Base-by-base conservation (phyloP, 2,329 filamentous ascomycete species). In the Stagonosporopsis vannaccii region DNA sequence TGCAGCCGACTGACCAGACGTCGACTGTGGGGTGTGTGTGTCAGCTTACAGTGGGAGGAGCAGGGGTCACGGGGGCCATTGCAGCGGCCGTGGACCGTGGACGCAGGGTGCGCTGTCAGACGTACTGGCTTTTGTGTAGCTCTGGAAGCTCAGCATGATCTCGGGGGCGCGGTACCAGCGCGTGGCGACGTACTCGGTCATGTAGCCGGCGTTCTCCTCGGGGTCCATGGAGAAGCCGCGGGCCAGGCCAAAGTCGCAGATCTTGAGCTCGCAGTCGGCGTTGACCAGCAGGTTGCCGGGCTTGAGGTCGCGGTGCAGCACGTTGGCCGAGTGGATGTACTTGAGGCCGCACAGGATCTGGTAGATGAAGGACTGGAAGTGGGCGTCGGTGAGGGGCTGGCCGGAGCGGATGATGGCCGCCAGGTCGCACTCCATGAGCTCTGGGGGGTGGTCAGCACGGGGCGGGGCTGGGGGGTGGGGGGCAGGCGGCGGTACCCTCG, bases 331-430 rank as follows among this genome's bases (percentile, higher is more conserved):
- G 82, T 99, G 95, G 65, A 99, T 98, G 79, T 98, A 99, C 83
- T 99, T 99, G 68, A 99, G 84, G 63, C 95, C 95, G 77, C 95
- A 98, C 6, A 99, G 89, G 67, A 99, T 99, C 84, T 99, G 95
- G 83, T 99, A 99, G 80, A 99, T 97, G 81, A 99, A 99, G 48
- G 95, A 98, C 80, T 99, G 95, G 83, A 99, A 99, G 79, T 99
- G 95, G 51, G 95, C 95, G 75, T 99, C 95, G 73, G 95, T 99
- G 75, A 99, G 84, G 43, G 95, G 93, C 77, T 99, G 95, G 60
- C 95, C 95, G 37, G 94, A 98, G 67, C 95, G 89, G 71, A 99
- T 98, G 77, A 99, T 99, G 65, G 95, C 95, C 28, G 95, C 95
- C 76, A 99, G 80, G 80, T 99, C 95, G 81, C 95, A 98, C 77